phyloP scores from a whole-genome alignment of 169 alveolate species.

The Babesia bovis region DNA sequence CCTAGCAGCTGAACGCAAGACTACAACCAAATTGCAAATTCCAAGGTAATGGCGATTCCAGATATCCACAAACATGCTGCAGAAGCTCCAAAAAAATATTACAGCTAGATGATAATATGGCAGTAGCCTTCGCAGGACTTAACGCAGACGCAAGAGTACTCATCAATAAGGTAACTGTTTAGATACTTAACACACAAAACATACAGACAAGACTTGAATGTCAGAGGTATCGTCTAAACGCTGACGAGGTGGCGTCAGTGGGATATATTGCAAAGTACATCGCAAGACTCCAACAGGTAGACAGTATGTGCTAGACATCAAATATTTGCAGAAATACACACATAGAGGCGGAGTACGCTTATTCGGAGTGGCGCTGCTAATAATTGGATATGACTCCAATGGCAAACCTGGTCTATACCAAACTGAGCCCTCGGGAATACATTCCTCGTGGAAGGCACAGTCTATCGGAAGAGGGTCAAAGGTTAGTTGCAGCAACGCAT shows the following conservation, averaged over 20 bases:
- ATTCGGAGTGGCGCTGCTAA: constrained; percentile 94
- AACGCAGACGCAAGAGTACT: constrained; percentile 98
- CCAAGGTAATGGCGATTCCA: constrained; percentile 45
- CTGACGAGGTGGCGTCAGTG: constrained; percentile 94
- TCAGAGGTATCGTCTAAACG: constrained; percentile 92
- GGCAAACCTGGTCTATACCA: constrained; percentile 90
- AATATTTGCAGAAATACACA: constrained; percentile 84
- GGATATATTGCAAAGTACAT: constrained; percentile 94
- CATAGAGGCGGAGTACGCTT: constrained; percentile 99
- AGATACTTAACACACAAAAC: background rate
- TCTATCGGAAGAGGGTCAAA: constrained; percentile 97
- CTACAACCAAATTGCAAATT: constrained; percentile 94
- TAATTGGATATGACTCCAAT: constrained; percentile 91
- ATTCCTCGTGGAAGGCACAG: constrained; percentile 97
- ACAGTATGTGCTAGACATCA: background rate
- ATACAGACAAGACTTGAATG: constrained; percentile 92
- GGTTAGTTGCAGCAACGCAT: constrained; percentile 44
- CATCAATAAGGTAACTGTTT: constrained; percentile 81
- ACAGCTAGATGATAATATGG: constrained; percentile 90
- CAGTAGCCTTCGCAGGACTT: constrained; percentile 97
- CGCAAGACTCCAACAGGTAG: constrained; percentile 91
- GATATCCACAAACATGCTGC: background rate
- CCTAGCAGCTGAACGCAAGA: constrained; percentile 96
- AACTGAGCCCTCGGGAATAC: constrained; percentile 98
- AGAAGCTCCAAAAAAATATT: constrained; percentile 87